phyloP scores from a whole-genome alignment of 148 eudicot species.

The Beta vulgaris region DNA sequence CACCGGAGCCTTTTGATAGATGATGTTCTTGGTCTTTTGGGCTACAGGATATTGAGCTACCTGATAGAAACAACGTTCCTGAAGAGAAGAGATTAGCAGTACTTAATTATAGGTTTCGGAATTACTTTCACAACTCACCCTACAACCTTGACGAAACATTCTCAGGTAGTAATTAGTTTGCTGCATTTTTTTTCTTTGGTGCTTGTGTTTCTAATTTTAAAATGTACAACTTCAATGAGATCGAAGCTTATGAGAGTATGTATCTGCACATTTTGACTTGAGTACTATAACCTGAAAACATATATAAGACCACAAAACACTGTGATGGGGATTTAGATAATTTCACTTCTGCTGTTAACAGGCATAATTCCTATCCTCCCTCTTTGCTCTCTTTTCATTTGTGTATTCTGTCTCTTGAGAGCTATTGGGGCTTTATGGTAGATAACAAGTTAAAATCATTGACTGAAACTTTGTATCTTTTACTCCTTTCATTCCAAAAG shows the following conservation, averaged over 20 bases:
- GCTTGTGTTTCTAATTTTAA: background rate
- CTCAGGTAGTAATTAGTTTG: conserved; percentile 1
- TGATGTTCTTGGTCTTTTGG: conserved; percentile 1
- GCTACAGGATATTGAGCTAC: conserved; percentile 29
- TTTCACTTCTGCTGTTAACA: no score
- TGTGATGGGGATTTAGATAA: background rate
- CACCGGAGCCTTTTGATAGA: background rate
- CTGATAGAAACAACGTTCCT: conserved; percentile 17
- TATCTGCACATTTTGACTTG: background rate
- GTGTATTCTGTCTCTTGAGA: no score
- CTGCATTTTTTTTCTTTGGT: background rate
- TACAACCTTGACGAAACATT: conserved; percentile 29
- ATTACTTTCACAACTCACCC: conserved; percentile 16
- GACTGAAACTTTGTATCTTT: no score
- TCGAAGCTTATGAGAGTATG: background rate
- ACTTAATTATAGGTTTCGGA: conserved; percentile 8
- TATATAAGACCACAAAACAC: background rate
- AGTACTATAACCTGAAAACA: background rate
- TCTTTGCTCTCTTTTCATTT: no score
- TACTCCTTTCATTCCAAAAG: no score
- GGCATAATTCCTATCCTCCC: no score
- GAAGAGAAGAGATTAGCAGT: conserved; percentile 8
- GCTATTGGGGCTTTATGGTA: no score
- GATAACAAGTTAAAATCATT: no score
- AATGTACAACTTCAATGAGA: background rate